Conservation (phyloP, 2,329 filamentous ascomycete species). For the Fusarium begoniae region DNA sequence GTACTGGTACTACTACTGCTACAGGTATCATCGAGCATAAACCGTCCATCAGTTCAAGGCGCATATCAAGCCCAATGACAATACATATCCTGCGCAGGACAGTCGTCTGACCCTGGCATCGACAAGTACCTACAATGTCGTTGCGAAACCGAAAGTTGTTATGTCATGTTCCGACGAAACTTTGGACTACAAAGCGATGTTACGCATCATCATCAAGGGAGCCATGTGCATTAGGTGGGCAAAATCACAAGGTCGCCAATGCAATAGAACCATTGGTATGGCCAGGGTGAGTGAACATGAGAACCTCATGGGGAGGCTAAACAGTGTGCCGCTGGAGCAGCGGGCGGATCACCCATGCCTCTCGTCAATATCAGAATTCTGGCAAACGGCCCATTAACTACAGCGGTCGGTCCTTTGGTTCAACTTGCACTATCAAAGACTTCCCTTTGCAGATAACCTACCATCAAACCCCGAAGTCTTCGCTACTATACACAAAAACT, state of each 20-base stretch:
- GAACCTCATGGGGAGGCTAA: accelerated
- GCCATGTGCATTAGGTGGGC: not conserved
- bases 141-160: accelerated
- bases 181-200: not conserved
- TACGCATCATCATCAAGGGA: no score
- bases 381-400: not conserved
- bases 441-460: no score
- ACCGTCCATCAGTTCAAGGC: no score
- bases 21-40: no score
- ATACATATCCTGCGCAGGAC: no score
- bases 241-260: not conserved
- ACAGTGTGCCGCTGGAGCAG: not conserved
- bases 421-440: accelerated
- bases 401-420: accelerated
- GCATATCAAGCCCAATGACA: no score
- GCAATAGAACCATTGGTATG: accelerated
- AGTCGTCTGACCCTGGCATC: not conserved
- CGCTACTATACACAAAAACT: no score
- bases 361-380: no score
- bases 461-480: no score
- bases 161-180: not conserved
- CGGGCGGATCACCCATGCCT: not conserved
- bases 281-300: not conserved
- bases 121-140: not conserved
- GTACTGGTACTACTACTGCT: no score